Evolutionary conservation across 768 basidiomycete genomes (phyloP).

Genomic region (Lepiota subincarnata): DNA sequence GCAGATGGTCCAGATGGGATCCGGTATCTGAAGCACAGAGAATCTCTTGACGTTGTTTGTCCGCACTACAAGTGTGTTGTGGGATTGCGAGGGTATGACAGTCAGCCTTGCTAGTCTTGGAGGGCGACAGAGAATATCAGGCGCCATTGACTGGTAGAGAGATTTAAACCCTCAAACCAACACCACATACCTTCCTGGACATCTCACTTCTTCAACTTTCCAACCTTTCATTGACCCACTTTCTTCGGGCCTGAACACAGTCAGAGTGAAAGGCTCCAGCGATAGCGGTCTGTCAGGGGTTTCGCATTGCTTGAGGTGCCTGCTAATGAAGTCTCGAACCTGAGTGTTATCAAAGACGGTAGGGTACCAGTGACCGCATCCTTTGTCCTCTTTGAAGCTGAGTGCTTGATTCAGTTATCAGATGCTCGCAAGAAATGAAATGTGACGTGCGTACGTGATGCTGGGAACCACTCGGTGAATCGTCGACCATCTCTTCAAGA

Average conservation of each 20-base stretch:
- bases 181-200: slow-evolving; percentile 77
- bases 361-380: slow-evolving; percentile 69
- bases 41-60: slow-evolving; percentile 15
- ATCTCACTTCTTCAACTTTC: slow-evolving; percentile 49
- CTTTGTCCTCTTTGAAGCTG: slow-evolving; percentile 61
- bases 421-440: background rate
- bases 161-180: background rate
- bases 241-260: slow-evolving; percentile 64
- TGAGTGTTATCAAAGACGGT: slow-evolving; percentile 49
- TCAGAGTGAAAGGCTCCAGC: slow-evolving; percentile 56
- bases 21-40: slow-evolving; percentile 3
- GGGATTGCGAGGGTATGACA: slow-evolving; percentile 15
- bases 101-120: slow-evolving; percentile 36
- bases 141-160: background rate
- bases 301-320: slow-evolving; percentile 14
- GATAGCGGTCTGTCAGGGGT: background rate
- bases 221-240: slow-evolving; percentile 70
- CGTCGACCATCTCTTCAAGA: slow-evolving; percentile 51
- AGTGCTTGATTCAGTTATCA: background rate
- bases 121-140: background rate
- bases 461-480: slow-evolving; percentile 36
- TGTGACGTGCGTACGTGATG: slow-evolving; percentile 38
- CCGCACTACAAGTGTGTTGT: background rate
- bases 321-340: slow-evolving; percentile 55
- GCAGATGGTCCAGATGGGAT: background rate